Percentiles rank a stretch among this genome's conserved stretches.
Evolutionary conservation across 179 eudicot genomes (phyloP).

Genomic region (Spergularia azorica): DNA sequence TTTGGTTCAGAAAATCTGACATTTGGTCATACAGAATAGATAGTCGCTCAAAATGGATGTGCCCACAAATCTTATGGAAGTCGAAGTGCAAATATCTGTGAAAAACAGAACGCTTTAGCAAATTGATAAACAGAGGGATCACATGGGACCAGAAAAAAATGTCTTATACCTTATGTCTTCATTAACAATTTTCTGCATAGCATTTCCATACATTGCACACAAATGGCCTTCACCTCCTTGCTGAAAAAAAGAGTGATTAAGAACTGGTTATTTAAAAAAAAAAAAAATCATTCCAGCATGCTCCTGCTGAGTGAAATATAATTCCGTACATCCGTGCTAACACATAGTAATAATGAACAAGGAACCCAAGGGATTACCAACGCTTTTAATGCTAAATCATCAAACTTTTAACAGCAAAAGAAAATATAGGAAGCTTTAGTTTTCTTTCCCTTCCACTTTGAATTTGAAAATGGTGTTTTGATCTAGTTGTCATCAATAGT

Average conservation of each 20-base stretch:
- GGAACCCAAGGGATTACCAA: no score
- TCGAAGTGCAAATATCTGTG: conserved; percentile 86
- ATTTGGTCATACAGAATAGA: conserved; percentile 85
- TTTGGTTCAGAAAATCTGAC: conserved; percentile 71
- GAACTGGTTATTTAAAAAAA: no score
- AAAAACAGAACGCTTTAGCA: conserved; percentile 18
- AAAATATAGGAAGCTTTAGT: no score
- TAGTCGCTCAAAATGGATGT: conserved; percentile 83
- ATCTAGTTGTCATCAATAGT: no score
- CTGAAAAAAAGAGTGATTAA: conserved; percentile 39
- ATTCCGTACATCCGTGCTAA: no score
- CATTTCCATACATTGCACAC: conserved; percentile 60
- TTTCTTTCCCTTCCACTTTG: no score
- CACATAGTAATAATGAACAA: no score
- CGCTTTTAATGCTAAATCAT: no score
- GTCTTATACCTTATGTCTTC: conserved; percentile 71
- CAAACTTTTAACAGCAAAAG: no score
- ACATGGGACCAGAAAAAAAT: neutral
- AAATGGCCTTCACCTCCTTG: conserved; percentile 93
- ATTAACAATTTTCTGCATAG: conserved; percentile 66
- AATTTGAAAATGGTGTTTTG: no score
- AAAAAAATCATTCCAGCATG: no score
- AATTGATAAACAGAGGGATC: neutral
- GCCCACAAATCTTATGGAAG: conserved; percentile 92
- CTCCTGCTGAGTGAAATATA: no score